phyloP scores from a whole-genome alignment of 1,284 basidiomycete genomes.

The Pulveroboletus ridleyi region DNA sequence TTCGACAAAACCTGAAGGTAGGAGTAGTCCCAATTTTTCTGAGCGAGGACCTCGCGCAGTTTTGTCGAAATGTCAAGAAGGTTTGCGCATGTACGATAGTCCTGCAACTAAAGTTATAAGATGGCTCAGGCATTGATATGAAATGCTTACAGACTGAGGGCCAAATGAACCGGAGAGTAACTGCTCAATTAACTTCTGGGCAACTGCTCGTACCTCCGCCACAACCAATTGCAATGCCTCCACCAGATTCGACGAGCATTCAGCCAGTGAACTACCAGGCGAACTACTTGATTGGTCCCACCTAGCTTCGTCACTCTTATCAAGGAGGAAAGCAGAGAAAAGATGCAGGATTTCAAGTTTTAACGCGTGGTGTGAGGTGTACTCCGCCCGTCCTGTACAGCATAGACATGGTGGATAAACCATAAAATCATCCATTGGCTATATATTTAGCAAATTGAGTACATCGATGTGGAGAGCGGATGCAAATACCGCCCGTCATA shows the following conservation, averaged over 20 bases:
- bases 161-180: conserved; percentile 26
- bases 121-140: not conserved
- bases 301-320: conserved; percentile 23
- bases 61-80: conserved; percentile 45
- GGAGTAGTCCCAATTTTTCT: conserved; percentile 53
- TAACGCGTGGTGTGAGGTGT: conserved; percentile 30
- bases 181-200: conserved; percentile 28
- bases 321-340: conserved; percentile 37
- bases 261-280: conserved; percentile 5
- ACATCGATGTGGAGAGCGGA: conserved; percentile 29
- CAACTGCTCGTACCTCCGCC: conserved; percentile 26
- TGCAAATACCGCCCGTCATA: conserved; percentile 19
- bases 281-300: conserved; percentile 9
- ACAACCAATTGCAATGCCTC: conserved; percentile 35
- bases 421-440: conserved; percentile 49
- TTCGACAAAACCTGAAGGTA: conserved; percentile 47
- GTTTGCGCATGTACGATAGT: conserved; percentile 32
- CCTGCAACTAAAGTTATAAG: conserved; percentile 19
- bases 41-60: conserved; percentile 39
- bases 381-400: conserved; percentile 30
- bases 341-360: conserved; percentile 39
- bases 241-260: conserved; percentile 23
- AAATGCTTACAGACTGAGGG: conserved; percentile 22
- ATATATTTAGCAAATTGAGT: conserved; percentile 39
- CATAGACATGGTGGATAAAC: conserved; percentile 42